Evolutionary conservation across 2,329 filamentous ascomycete genomes (phyloP), one percentile per base, ranked within the genome.

Genomic region (Monilinia fructigena): DNA sequence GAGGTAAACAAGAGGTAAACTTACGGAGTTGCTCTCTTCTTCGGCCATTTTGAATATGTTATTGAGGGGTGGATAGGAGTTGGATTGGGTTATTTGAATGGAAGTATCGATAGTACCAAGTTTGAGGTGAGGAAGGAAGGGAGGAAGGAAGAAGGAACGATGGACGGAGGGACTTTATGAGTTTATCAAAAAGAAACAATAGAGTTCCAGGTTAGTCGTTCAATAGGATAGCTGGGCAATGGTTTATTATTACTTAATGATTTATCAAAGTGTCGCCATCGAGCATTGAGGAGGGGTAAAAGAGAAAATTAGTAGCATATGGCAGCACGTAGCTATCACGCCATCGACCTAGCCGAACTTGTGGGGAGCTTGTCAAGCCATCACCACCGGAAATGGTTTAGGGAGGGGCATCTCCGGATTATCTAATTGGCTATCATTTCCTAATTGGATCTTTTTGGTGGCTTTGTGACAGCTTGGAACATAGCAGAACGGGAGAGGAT

Each of bases 21-120:
- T 70, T 69, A 70, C 68, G 68, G 68, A 55, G 68, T 45, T 66
- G 68, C 48, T 66, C 68, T 50, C 58, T 66, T 66, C 63, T 65
- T 69, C 66, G n/a, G 68, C 60, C 68, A 69, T 69, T n/a, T 55
- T 69, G 62, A 63, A 48, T 59, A 38, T 63, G 18, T 66, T 66
- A n/a, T 28, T 45, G 28, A 45, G 11, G 31, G 18, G 23, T 52
- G 55, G 23, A 55, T 11, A 54, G n/a, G 18, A 42, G 20, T 40
- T 18, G 31, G 53, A 18, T 35, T n/a, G 26, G 20, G 11, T n/a
- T 6, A 35, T 35, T 40, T 55, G 50, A 23, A 55, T 48, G n/a
- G 26, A 42, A 42, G 40, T 35, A 40, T n/a, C 42, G 35, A 31
- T 45, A 31, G 11, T 14, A 26, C 12, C 31, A 35, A 35, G 31